phyloP scores from a whole-genome alignment of 129 eudicot species.

The Smallanthus sonchifolius region DNA sequence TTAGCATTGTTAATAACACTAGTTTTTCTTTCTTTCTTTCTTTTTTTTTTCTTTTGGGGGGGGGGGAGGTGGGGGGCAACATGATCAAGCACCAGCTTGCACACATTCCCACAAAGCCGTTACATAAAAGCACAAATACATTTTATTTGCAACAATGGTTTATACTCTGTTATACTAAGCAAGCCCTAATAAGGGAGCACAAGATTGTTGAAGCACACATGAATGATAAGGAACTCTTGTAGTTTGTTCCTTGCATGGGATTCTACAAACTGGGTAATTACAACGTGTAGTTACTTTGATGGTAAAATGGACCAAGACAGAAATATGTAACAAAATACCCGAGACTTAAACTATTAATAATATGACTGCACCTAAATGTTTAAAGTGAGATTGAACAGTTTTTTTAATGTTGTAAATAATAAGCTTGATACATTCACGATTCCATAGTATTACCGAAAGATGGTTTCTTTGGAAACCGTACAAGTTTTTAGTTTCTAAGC shows the following conservation, averaged over 20 bases:
- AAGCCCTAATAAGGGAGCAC: neutral
- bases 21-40: neutral
- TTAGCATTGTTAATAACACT: neutral
- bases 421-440: neutral
- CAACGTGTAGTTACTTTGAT: neutral
- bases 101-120: neutral
- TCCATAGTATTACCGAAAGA: neutral
- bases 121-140: neutral
- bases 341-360: neutral
- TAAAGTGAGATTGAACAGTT: neutral
- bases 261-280: neutral
- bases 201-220: neutral
- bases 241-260: neutral
- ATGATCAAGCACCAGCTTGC: neutral
- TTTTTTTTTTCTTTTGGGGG: too few species aligned
- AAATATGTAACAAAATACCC: neutral
- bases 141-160: neutral
- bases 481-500: neutral
- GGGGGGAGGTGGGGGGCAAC: too few species aligned
- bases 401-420: neutral
- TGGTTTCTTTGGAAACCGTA: neutral
- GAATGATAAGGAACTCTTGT: neutral
- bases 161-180: neutral
- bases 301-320: neutral
- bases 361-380: neutral